These are phyloP conservation scores for Secale cereale DNA, from an alignment of 176 grass and related monocot species.

Conservation along the genomic window DNA sequence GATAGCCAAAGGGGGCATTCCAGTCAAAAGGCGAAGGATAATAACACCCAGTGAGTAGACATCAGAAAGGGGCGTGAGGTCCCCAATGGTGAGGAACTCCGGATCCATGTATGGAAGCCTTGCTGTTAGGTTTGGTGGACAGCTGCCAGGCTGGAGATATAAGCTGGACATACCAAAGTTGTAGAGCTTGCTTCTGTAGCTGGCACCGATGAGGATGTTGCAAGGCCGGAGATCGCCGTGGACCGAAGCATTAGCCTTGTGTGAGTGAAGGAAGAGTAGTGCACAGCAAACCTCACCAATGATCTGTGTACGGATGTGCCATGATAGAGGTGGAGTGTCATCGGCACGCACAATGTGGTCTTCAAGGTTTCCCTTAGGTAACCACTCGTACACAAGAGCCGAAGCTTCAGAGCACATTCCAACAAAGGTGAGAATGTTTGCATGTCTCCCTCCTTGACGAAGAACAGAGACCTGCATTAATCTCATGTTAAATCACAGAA, in stretches of 20 bases:
- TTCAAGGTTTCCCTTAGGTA: slow-evolving; percentile 31
- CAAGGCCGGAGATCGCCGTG: slow-evolving; percentile 39
- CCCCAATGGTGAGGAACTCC: slow-evolving; percentile 30
- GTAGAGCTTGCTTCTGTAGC: slow-evolving; percentile 26
- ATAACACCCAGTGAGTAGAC: slow-evolving; percentile 45
- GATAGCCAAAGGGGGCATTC: slow-evolving; percentile 4
- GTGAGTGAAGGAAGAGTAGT: slow-evolving; percentile 17
- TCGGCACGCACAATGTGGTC: neutral
- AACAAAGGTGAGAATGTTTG: slow-evolving; percentile 19
- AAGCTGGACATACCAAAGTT: slow-evolving; percentile 4
- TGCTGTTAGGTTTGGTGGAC: neutral
- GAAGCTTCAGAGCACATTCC: slow-evolving; percentile 29
- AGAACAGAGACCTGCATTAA: slow-evolving; percentile 32
- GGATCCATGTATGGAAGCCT: slow-evolving; percentile 45
- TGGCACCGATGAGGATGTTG: slow-evolving; percentile 32
- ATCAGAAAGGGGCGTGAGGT: slow-evolving; percentile 31
- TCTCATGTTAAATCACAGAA: neutral
- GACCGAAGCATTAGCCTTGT: slow-evolving; percentile 27
- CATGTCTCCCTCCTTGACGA: slow-evolving; percentile 3
- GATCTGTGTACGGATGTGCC: slow-evolving; percentile 28
- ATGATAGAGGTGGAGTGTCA: neutral
- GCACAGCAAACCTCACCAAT: slow-evolving; percentile 23
- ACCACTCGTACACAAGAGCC: slow-evolving; percentile 23
- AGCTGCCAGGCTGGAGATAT: neutral
- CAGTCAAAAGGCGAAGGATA: slow-evolving; percentile 46